Evolutionary conservation across 2,329 filamentous ascomycete genomes (phyloP).

Genomic region (Dactylonectria macrodidyma): DNA sequence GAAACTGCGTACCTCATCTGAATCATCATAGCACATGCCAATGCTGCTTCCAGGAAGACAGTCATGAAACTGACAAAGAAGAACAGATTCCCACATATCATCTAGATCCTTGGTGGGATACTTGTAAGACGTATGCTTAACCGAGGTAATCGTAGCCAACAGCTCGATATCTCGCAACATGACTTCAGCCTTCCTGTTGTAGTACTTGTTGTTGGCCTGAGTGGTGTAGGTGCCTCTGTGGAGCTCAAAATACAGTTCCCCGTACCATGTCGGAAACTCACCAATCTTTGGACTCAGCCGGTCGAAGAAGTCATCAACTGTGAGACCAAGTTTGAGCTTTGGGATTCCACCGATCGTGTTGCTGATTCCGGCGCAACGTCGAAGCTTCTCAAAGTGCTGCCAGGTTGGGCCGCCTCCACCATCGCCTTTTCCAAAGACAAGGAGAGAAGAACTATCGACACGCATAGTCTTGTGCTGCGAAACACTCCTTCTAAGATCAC

Average conservation of each 20-base stretch:
- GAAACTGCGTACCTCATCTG: slow-evolving; percentile 74
- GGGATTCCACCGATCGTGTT: slow-evolving; percentile 87
- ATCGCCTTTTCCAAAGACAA: slow-evolving; percentile 97
- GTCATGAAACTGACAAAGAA: slow-evolving; percentile 98
- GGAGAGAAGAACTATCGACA: slow-evolving; percentile 88
- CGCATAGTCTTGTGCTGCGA: slow-evolving; percentile 96
- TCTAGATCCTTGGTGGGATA: slow-evolving; percentile 97
- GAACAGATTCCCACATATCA: slow-evolving; percentile 92
- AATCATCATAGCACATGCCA: slow-evolving; percentile 98
- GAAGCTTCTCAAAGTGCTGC: slow-evolving; percentile 94
- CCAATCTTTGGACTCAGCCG: slow-evolving; percentile 83
- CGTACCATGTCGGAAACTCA: slow-evolving; percentile 94
- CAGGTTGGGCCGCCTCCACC: slow-evolving; percentile 96
- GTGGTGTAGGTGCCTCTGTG: slow-evolving; percentile 98
- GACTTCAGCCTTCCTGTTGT: slow-evolving; percentile 90
- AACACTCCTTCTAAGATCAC: slow-evolving; percentile 91
- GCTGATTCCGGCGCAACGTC: slow-evolving; percentile 90
- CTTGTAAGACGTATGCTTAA: slow-evolving; percentile 81
- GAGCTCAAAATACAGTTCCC: slow-evolving; percentile 97
- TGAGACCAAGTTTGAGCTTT: slow-evolving; percentile 88
- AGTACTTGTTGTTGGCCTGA: slow-evolving; percentile 96
- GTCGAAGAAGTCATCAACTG: slow-evolving; percentile 95
- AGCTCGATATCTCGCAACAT: slow-evolving; percentile 90
- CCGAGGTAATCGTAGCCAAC: slow-evolving; percentile 86
- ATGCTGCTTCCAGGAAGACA: slow-evolving; percentile 95